Percentiles rank a stretch among this genome's conserved stretches.
These are phyloP conservation scores for Syzygium grande DNA, from an alignment of 345 rosid genomes.

Conservation along the genomic window DNA sequence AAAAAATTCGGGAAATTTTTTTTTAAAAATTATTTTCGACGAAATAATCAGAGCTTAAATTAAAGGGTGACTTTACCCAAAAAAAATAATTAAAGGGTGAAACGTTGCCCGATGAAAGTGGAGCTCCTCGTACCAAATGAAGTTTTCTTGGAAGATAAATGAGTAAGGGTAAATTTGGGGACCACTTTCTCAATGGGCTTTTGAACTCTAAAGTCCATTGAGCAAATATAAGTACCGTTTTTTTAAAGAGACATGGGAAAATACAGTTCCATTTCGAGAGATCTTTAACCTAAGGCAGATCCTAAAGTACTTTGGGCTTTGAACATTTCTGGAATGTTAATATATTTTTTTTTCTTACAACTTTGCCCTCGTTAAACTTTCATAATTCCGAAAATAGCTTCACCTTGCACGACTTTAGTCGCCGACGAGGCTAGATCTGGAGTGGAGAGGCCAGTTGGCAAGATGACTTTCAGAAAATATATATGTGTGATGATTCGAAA, in stretches of 20 bases:
- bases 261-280: no score
- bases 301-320: no score
- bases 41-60: no score
- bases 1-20: no score
- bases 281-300: no score
- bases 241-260: not conserved
- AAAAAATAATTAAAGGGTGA: not conserved
- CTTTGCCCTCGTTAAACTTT: not conserved
- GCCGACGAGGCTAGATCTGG: not conserved
- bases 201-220: not conserved
- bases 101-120: not conserved
- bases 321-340: not conserved
- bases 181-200: not conserved
- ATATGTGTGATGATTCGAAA: not conserved
- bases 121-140: not conserved
- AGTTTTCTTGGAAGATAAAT: no score
- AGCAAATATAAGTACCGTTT: not conserved
- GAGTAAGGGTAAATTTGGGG: rapidly evolving
- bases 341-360: not conserved
- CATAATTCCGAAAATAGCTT: not conserved
- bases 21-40: no score
- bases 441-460: rapidly evolving
- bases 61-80: no score
- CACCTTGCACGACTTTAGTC: rapidly evolving
- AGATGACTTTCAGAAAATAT: not conserved